Conservation (phyloP, 108 stramenopile species). For the Chaetoceros muelleri region DNA sequence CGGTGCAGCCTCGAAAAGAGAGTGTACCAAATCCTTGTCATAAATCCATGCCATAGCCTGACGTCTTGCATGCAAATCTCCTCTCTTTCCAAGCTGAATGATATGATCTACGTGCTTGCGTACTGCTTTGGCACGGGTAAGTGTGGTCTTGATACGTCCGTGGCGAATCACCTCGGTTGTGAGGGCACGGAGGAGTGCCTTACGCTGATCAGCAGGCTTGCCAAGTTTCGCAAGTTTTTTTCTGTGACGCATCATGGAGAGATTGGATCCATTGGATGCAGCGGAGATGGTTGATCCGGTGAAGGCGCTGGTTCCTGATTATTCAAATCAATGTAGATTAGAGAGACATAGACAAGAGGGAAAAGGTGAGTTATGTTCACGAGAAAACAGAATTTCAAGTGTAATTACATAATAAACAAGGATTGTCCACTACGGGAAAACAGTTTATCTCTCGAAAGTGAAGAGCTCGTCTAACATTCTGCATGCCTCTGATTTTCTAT, state of each 20-base stretch:
- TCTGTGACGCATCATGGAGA: conserved; percentile 72
- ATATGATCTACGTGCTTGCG: conserved; percentile 95
- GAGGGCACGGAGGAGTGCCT: conserved; percentile 89
- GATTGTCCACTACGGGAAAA: too few relatives aligned
- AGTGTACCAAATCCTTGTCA: conserved; percentile 93
- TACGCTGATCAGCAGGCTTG: conserved; percentile 93
- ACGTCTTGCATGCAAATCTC: conserved; percentile 89
- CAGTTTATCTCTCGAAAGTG: too few relatives aligned
- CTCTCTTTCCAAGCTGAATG: conserved; percentile 90
- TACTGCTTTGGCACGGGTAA: conserved; percentile 84
- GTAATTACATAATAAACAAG: conserved; percentile 1
- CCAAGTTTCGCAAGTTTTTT: conserved; percentile 76
- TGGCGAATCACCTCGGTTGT: conserved; percentile 96
- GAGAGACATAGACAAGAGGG: conserved; percentile 17
- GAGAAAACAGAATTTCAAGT: neutral
- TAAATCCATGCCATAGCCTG: conserved; percentile 92
- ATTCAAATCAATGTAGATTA: conserved; percentile 17
- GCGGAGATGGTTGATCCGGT: conserved; percentile 9
- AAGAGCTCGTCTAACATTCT: too few relatives aligned
- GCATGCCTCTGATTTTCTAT: too few relatives aligned
- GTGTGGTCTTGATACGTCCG: conserved; percentile 95
- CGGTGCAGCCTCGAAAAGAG: conserved; percentile 89
- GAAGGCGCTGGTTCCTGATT: conserved; percentile 10
- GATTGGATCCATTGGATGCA: conserved; percentile 18
- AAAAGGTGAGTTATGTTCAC: conserved; percentile 2